Base-by-base conservation (phyloP, 2,329 filamentous ascomycete species). In the Niveomyces coronatus region DNA sequence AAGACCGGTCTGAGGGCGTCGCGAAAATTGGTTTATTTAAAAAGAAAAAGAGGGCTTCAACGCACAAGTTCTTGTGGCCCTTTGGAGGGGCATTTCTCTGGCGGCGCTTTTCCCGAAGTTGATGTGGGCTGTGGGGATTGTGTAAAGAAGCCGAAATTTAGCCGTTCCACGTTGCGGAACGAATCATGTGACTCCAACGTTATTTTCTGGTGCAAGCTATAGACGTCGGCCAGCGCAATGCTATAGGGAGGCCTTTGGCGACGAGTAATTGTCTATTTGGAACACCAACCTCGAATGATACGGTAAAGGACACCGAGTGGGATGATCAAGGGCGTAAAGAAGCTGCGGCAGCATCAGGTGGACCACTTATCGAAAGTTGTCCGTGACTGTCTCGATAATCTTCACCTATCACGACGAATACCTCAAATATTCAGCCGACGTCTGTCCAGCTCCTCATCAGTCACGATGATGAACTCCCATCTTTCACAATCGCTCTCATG, bases 71-170 rank as follows among this genome's bases (percentile, higher is more conserved):
- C 13, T 9, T 19, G 6, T 31, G 4, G 17, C 31, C 26, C 27
- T 49, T 58, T 60, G 56, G 59, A 61, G 58, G 58, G 56, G 58
- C 57, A 61, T 53, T 56, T 58, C 60, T 61, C 31, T 23, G 35
- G 35, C 35, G 35, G 34, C 26, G 22, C n/a, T 34, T 58, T 58
- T 57, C 54, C 50, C 50, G 54, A 49, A 51, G 51, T 49, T 58
- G 55, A 45, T 60, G 56, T 59, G 56, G 54, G 51, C 53, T 18
- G 32, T 35, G 30, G 31, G 9, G 37, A 10, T 23, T 15, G 19
- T 34, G n/a, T 11, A 24, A 14, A 19, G 39, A 38, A 37, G 36
- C 58, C 58, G 59, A 42, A n/a, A 41, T 52, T 62, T 52, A 57
- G 38, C 58, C 58, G 58, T n/a, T n/a, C n/a, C n/a, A n/a, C n/a